phyloP scores from a whole-genome alignment of 306 rosid species.

The Lathyrus oleraceus region DNA sequence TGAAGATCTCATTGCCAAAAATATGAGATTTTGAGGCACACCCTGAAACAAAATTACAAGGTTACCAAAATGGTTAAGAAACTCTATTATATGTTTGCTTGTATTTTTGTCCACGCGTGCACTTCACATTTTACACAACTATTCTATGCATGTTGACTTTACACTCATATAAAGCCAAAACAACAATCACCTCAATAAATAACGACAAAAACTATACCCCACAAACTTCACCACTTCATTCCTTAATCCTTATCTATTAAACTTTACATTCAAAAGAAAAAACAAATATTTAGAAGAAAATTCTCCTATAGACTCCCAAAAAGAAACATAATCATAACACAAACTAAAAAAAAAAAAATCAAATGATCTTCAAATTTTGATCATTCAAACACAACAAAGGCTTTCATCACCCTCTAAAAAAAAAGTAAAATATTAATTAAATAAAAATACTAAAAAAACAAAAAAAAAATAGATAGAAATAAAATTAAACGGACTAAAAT shows the following conservation, averaged over 20 bases:
- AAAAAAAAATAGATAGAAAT: background rate
- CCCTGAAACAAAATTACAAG: background rate
- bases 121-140: conserved; percentile 25
- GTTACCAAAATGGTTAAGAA: conserved; percentile 31
- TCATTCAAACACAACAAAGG: conserved; percentile 33
- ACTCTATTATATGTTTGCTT: background rate
- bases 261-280: conserved; percentile 24
- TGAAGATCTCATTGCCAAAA: conserved; percentile 26
- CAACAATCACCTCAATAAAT: conserved; percentile 29
- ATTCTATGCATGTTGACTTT: conserved; percentile 46
- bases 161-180: conserved; percentile 29
- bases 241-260: conserved; percentile 35
- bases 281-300: background rate
- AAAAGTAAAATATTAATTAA: background rate
- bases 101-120: conserved; percentile 36
- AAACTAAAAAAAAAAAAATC: background rate
- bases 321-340: background rate
- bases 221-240: conserved; percentile 17
- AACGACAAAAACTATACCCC: conserved; percentile 28
- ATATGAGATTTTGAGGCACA: background rate
- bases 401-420: background rate
- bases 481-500: background rate
- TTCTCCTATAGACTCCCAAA: conserved; percentile 1
- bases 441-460: background rate
- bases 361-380: conserved; percentile 37